A percentile compares a stretch with the other conserved stretches of the same genome.
These are phyloP conservation scores for Aspergillus affinis DNA, from an alignment of 495 filamentous ascomycete species.

Conservation along the genomic window DNA sequence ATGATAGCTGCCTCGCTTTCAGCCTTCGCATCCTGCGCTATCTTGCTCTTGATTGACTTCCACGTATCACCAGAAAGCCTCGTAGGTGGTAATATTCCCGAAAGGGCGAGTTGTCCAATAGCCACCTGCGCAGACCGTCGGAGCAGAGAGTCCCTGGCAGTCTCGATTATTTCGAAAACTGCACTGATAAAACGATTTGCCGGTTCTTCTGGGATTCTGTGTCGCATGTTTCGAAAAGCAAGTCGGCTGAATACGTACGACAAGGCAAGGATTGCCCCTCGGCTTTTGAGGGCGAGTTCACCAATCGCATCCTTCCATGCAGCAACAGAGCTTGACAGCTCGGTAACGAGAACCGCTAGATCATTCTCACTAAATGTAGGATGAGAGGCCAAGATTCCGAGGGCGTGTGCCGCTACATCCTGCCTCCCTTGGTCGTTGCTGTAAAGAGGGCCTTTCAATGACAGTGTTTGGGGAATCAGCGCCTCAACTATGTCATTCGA, in stretches of 20 bases:
- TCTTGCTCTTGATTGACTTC: conserved; percentile 53
- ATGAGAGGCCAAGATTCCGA: conserved; percentile 78
- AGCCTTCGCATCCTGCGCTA: conserved; percentile 66
- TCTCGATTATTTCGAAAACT: conserved; percentile 47
- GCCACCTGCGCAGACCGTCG: conserved; percentile 61
- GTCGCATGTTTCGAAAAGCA: conserved; percentile 43
- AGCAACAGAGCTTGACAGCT: conserved; percentile 39
- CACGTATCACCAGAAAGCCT: conserved; percentile 38
- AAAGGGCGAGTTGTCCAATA: conserved; percentile 74
- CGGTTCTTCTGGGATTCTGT: conserved; percentile 31
- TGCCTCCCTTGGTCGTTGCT: conserved; percentile 70
- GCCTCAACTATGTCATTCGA: conserved; percentile 51
- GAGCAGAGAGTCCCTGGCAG: conserved; percentile 55
- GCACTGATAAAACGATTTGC: conserved; percentile 38
- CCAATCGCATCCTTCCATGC: conserved; percentile 61
- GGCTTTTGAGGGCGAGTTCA: conserved; percentile 55
- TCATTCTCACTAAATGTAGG: conserved; percentile 37
- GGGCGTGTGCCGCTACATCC: conserved; percentile 61
- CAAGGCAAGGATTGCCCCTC: conserved; percentile 59
- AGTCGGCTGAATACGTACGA: conserved; percentile 61
- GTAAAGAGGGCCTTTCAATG: conserved; percentile 56
- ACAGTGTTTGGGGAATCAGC: conserved; percentile 46
- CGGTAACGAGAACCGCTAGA: conserved; percentile 38
- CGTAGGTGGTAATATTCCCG: conserved; percentile 50
- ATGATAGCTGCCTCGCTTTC: conserved; percentile 80